Percentiles rank a stretch among this genome's conserved stretches.
Evolutionary conservation across 148 eudicot genomes (phyloP).

Genomic region (Cornus suecica): DNA sequence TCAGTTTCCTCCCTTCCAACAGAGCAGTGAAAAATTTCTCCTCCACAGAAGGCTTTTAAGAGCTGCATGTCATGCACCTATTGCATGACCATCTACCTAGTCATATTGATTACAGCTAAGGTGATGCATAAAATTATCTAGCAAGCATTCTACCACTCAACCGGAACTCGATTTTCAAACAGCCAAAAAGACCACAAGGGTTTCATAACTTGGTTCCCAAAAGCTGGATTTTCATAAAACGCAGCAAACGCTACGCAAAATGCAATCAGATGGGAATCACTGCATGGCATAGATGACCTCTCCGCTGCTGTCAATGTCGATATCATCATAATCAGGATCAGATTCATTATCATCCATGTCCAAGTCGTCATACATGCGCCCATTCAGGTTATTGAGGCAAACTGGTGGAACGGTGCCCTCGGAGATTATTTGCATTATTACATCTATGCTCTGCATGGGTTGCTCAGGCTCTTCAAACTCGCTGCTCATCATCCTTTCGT

Average conservation of each 20-base stretch:
- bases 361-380: conserved; percentile 60
- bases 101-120: neutral
- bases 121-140: neutral
- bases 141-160: neutral
- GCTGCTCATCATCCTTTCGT: conserved; percentile 55
- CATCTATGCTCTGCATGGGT: conserved; percentile 81
- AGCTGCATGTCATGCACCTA: no score
- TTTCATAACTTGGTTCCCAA: neutral
- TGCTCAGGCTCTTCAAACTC: conserved; percentile 88
- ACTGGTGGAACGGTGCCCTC: conserved; percentile 87
- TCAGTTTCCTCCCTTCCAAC: no score
- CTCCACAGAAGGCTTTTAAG: no score
- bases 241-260: neutral
- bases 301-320: conserved; percentile 92
- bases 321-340: conserved; percentile 74
- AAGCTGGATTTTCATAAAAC: neutral
- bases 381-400: conserved; percentile 66
- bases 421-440: conserved; percentile 85
- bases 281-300: conserved; percentile 72
- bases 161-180: neutral
- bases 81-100: neutral
- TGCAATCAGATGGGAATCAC: conserved; percentile 52
- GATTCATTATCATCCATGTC: conserved; percentile 28
- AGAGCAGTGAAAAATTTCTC: no score
- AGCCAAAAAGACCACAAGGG: neutral